These are phyloP conservation scores for Aspergillus oerlinghausenensis DNA, from an alignment of 2,329 filamentous ascomycete species.

Conservation along the genomic window DNA sequence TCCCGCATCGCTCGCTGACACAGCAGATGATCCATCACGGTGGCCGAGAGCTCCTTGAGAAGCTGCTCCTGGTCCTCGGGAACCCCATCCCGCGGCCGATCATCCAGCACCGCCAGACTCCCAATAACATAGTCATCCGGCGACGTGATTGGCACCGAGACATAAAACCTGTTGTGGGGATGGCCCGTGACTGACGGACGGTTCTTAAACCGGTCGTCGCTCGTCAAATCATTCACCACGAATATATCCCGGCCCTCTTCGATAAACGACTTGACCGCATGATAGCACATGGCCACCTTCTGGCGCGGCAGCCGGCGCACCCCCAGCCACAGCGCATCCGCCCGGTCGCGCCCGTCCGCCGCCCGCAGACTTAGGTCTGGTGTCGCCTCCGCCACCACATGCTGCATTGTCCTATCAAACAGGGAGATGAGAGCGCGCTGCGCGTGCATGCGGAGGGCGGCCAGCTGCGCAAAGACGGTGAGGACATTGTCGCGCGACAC, in stretches of 20 bases:
- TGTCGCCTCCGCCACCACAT: constrained; percentile 27
- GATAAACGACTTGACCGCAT: constrained; percentile 10
- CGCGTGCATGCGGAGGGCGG: constrained; percentile 19
- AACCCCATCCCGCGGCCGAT: constrained; percentile 10
- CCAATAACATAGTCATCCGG: constrained; percentile 16
- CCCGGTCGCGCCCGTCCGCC: constrained; percentile 2
- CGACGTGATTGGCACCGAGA: constrained; percentile 13
- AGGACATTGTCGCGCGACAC: constrained; percentile 18
- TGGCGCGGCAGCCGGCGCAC: constrained; percentile 13
- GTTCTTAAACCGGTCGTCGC: constrained; percentile 8
- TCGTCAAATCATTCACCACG: constrained; percentile 9
- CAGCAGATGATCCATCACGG: constrained; percentile 19
- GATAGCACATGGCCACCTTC: constrained; percentile 14
- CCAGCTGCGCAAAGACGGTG: constrained; percentile 26
- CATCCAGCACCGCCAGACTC: constrained; percentile 14
- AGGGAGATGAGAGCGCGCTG: constrained; percentile 24
- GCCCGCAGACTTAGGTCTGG: constrained; percentile 14
- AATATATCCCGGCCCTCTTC: constrained; percentile 3
- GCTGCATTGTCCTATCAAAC: constrained; percentile 22
- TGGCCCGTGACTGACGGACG: constrained; percentile 8
- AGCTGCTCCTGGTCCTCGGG: constrained; percentile 4
- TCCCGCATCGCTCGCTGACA: constrained; percentile 17
- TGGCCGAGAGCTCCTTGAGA: constrained; percentile 14
- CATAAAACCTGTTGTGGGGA: constrained; percentile 14
- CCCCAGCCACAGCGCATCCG: constrained; percentile 16